Percentiles rank a stretch among this genome's conserved stretches.
phyloP scores from a whole-genome alignment of 116 monocot species.

The Phalaenopsis hybrid region DNA sequence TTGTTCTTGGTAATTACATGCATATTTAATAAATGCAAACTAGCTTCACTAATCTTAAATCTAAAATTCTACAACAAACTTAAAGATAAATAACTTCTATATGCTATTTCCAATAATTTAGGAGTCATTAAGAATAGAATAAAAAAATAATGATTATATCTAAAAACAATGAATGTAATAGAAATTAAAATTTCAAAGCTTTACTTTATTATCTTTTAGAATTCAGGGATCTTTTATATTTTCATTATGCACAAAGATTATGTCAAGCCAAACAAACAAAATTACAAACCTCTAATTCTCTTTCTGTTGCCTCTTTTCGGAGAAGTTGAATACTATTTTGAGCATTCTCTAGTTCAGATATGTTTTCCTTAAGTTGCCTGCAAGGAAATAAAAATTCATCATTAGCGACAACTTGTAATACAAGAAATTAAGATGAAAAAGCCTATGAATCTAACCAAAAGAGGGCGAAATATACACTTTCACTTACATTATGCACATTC shows the following conservation, averaged over 20 bases:
- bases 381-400: constrained; percentile 8
- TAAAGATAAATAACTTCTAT: no score
- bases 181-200: no score
- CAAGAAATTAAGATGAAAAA: not conserved
- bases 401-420: not conserved
- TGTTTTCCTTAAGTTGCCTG: constrained; percentile 37
- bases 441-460: constrained; percentile 27
- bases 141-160: no score
- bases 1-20: no score
- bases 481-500: constrained; percentile 6
- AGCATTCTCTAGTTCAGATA: constrained; percentile 31
- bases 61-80: no score
- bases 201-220: not conserved
- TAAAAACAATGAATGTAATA: no score
- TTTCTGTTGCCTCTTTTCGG: constrained; percentile 52
- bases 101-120: no score
- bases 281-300: constrained; percentile 63
- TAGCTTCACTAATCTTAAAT: no score
- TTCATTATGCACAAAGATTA: not conserved
- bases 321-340: constrained; percentile 43
- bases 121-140: no score
- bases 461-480: constrained; percentile 12
- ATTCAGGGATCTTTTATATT: not conserved
- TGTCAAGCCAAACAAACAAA: not conserved
- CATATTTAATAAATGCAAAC: no score